Evolutionary conservation across 1,284 basidiomycete species (phyloP), one percentile per base, ranked within the genome.

Genomic region (Violaceomyces palustris): DNA sequence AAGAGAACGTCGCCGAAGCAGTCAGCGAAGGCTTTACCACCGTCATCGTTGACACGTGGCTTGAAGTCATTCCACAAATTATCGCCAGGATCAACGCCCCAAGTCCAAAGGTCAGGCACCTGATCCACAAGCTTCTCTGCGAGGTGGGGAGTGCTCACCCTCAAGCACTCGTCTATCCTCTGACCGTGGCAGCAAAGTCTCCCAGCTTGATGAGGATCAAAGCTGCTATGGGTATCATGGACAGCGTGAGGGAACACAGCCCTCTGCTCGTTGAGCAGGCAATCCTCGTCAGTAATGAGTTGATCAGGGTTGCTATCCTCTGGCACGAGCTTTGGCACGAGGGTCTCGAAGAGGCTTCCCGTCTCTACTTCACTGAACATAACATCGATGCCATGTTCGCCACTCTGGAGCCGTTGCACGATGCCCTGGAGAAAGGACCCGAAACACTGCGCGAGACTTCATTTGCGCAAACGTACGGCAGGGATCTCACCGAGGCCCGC

Each of bases 301-400:
- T 99, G 24, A 97, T 98, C 60, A 85, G 94, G 12, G 90, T 97
- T 3, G 94, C 94, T 2, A 98, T 99, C 54, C 78, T 99, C 15
- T 99, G 94, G 94, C 92, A 98, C 68, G 94, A 99, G 74, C 80
- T 94, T 67, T 99, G 94, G 94, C 91, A 97, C 68, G 94, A 99
- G 77, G 92, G 90, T 11, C 79, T 99, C 18, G 94, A 98, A 76
- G 94, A 99, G 75, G 94, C 94, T 3, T 97, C 92, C 10, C 82
- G 94, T 39, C 78, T 93, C 38, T 99, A 93, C 78, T 98, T 93
- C 78, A 94, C 90, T 15, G 94, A 98, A 67, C 89, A 92, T 73
- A 97, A 99, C 74, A 87, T 93, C n/a, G 88, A 92, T 60, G 94
- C 87, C 14, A 98, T 99, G 94, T 97, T 97, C 69, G 85, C 85